Conservation (phyloP, 2,329 filamentous ascomycete genomes). For the Claviceps sp. region DNA sequence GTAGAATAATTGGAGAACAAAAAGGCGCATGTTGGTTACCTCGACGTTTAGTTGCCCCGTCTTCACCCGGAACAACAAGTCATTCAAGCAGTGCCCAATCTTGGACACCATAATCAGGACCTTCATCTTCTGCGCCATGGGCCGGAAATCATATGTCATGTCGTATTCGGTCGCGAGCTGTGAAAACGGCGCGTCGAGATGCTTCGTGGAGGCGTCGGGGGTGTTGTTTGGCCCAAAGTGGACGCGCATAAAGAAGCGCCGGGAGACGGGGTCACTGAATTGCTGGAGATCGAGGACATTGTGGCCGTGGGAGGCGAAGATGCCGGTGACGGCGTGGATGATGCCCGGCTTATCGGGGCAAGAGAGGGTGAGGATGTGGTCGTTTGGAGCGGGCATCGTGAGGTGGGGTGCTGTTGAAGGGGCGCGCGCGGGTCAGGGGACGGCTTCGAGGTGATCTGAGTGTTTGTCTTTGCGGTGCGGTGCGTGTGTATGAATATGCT, state of each 20-base stretch:
- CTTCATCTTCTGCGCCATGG: constrained; percentile 54
- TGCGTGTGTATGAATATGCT: too few relatives aligned
- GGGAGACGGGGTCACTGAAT: constrained; percentile 61
- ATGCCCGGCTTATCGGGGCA: constrained; percentile 78
- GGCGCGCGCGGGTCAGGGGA: too few relatives aligned
- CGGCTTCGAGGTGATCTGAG: too few relatives aligned
- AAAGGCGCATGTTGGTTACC: constrained; percentile 6
- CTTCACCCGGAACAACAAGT: constrained; percentile 67
- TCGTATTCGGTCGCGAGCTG: constrained; percentile 47
- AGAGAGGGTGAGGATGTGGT: constrained; percentile 66
- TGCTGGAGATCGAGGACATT: constrained; percentile 79
- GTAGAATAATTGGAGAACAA: not conserved
- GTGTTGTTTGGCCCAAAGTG: constrained; percentile 52
- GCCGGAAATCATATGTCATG: constrained; percentile 60
- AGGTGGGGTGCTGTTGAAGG: too few relatives aligned
- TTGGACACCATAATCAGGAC: constrained; percentile 85
- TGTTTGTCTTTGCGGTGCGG: too few relatives aligned
- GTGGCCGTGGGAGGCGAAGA: constrained; percentile 59
- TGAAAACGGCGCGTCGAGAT: constrained; percentile 42
- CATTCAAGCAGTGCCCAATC: constrained; percentile 76
- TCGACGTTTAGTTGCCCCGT: constrained; percentile 63
- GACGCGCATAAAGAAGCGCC: constrained; percentile 80
- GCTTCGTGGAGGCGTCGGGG: constrained; percentile 24
- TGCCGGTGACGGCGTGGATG: constrained; percentile 68
- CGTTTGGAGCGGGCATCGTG: constrained; percentile 27